Evolutionary conservation across 2,329 filamentous ascomycete genomes (phyloP), one percentile per base, ranked within the genome.

Genomic region (Pseudocercospora pini-densiflorae): DNA sequence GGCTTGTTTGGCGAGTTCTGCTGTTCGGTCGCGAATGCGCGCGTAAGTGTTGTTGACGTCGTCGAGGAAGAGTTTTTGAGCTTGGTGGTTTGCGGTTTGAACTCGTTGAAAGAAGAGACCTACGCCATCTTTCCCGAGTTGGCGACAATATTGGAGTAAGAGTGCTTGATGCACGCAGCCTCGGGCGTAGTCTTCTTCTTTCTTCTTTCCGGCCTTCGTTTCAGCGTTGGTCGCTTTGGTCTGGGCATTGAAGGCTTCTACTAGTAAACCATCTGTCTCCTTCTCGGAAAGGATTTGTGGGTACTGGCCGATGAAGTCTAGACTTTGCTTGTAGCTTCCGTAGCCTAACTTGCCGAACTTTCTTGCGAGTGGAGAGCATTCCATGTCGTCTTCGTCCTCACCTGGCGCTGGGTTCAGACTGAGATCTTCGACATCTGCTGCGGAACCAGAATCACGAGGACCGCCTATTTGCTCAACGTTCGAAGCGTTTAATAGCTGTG

Each of bases 51-150:
- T 89, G 75, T 93, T 90, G 53, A 99, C 94, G 77, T 99, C 95
- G 79, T 97, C 94, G 77, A 87, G 88, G 83, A 99, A 99, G 53
- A 98, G 86, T 53, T 92, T 93, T 74, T 92, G 90, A 6, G 95
- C 96, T 80, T 97, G 91, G 80, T 99, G 94, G 33, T 90, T 92
- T 73, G 88, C 89, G 3, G 92, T 97, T 23, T 92, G 95, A 78
- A 99, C 94, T 65, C 94, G 91, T 82, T 95, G 97, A 87, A 99
- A 99, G 85, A 99, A 99, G 31, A 98, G 82, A 5, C 88, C 87
- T 8, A 97, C 93, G 23, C 94, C 94, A 74, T 98, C 93, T 70
- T 88, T 89, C 68, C 94, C 94, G 6, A 99, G 85, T 49, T 93
- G 90, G 9, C 94, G 89, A 81, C 95, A 99, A 83, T 99, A 99